Percentiles rank a stretch among this genome's conserved stretches.
Evolutionary conservation across 208 protist genomes (phyloP).

Genomic region (Endotrypanum monterogeii): DNA sequence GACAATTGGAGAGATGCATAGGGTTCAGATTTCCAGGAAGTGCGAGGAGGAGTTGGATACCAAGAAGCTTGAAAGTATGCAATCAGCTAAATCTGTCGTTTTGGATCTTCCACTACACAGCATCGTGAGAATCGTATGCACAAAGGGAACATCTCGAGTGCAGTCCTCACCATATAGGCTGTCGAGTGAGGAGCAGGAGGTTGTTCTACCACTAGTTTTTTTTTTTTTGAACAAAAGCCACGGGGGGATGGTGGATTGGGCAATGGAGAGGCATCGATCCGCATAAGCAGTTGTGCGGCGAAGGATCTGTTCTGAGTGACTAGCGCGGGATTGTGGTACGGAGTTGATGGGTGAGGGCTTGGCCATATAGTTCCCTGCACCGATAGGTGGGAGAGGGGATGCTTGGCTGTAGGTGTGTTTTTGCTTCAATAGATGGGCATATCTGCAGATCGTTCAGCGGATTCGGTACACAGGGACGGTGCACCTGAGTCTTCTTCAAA

Average conservation of each 20-base stretch:
- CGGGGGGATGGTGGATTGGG: neutral
- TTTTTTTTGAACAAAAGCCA: neutral
- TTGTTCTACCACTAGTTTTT: too few relatives aligned
- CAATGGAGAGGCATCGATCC: neutral
- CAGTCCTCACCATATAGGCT: neutral
- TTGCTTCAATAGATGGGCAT: too few relatives aligned
- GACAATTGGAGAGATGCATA: neutral
- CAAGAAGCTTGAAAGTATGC: neutral
- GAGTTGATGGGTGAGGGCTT: neutral
- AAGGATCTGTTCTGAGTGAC: neutral
- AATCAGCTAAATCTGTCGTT: neutral
- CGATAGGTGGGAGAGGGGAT: neutral
- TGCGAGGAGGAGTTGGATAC: neutral
- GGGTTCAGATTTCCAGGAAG: neutral
- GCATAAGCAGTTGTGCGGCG: neutral
- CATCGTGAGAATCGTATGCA: neutral
- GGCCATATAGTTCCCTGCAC: neutral
- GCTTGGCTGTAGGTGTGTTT: neutral
- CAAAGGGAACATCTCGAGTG: neutral
- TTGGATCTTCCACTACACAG: neutral
- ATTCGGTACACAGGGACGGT: neutral
- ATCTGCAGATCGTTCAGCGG: neutral
- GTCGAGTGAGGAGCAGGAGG: neutral
- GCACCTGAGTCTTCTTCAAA: neutral
- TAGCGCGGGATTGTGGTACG: neutral